Evolutionary conservation across 2,329 filamentous ascomycete species (phyloP), one percentile per base, ranked within the genome.

Genomic region (Aspergillus carbonarius): DNA sequence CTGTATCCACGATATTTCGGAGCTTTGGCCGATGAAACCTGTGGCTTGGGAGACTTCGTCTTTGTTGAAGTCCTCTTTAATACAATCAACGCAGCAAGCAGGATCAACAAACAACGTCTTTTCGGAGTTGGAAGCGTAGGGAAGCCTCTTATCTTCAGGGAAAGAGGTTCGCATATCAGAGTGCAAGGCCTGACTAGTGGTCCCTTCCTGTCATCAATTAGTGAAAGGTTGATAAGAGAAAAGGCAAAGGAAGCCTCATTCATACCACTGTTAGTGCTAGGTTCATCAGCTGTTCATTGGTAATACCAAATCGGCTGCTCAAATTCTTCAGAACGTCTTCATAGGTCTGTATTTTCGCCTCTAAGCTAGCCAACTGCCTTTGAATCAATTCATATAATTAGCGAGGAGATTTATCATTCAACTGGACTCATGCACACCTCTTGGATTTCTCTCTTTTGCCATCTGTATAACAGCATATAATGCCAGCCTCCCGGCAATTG

Each of bases 401-500:
- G n/a, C 6, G 9, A 27, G 15, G 15, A 15, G n/a, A 5, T 17
- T 44, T 12, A 32, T 2, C 30, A 7, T 13, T 23, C 42, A 25
- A 6, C 15, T 20, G 30, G 37, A 32, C n/a, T 8, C 12, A 25
- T 18, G 15, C 67, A 63, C 52, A 79, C 78, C 76, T 76, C 60
- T 76, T 79, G 6, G 74, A 77, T 54, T 76, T 74, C 59, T 79
- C 78, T 63, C 77, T 67, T 65, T 79, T 80, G 5, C 77, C 77
- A 66, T 78, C 77, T 13, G 76, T 78, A 63, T 80, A 80, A 57
- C 72, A 75, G 61, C 78, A 80, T 35, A 72, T 68, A 23, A 78
- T 74, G n/a, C 74, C 74, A 48, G 74, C 73, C 52, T 79, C 76
- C 46, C 72, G 68, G 58, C 78, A 80, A 55, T 79, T 78, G 44